Evolutionary conservation across 2,329 filamentous ascomycete genomes (phyloP).

Genomic region (Hypoxylon sp.): DNA sequence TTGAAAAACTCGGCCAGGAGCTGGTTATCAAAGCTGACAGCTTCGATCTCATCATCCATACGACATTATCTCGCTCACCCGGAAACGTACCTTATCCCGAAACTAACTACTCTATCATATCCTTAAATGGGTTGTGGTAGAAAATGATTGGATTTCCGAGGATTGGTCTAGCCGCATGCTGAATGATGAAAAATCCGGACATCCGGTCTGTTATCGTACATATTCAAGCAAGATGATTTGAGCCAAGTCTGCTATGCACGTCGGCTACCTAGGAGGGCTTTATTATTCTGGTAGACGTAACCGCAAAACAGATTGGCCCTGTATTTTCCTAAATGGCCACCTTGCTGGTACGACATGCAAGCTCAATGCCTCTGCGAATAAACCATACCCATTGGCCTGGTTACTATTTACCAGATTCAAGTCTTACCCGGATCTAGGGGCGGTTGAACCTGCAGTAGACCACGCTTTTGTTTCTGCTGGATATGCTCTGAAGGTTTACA

Average conservation of each 20-base stretch:
- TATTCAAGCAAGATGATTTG: conserved; percentile 23
- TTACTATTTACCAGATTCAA: conserved; percentile 20
- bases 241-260: conserved; percentile 32
- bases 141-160: conserved; percentile 30
- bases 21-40: conserved; percentile 24
- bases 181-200: conserved; percentile 40
- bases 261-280: conserved; percentile 31
- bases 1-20: not conserved
- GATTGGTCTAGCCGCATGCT: conserved; percentile 26
- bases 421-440: conserved; percentile 23
- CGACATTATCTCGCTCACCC: conserved; percentile 24
- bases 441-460: conserved; percentile 24
- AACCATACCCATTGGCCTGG: conserved; percentile 20
- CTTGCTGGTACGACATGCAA: conserved; percentile 28
- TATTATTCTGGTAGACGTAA: conserved; percentile 27
- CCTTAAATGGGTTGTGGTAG: conserved; percentile 8
- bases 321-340: conserved; percentile 14
- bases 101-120: conserved; percentile 21
- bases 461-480: conserved; percentile 10
- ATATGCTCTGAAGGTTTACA: conserved; percentile 12
- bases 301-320: conserved; percentile 6
- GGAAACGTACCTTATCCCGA: conserved; percentile 21
- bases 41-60: conserved; percentile 20
- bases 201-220: conserved; percentile 48
- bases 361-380: conserved; percentile 12